phyloP scores from a whole-genome alignment of 176 grass and related monocot species.

The Thinopyrum elongatum region DNA sequence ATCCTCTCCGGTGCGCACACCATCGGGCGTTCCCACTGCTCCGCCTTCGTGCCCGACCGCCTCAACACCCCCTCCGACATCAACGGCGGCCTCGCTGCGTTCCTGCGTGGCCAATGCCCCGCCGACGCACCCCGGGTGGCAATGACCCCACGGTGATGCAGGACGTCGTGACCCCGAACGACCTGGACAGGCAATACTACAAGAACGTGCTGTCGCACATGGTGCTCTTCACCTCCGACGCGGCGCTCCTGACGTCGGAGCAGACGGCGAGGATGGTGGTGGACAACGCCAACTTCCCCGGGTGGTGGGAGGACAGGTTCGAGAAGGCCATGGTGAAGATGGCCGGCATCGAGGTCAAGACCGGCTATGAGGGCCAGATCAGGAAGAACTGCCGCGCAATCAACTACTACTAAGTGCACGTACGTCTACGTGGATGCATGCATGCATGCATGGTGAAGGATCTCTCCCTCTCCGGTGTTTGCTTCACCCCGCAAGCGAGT shows the following conservation, averaged over 20 bases:
- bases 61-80: not conserved
- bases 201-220: conserved; percentile 15
- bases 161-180: conserved; percentile 23
- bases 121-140: not conserved
- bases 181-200: conserved; percentile 16
- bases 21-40: conserved; percentile 45
- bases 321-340: conserved; percentile 30
- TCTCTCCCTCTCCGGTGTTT: too few relatives aligned
- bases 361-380: not conserved
- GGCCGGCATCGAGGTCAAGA: conserved; percentile 14
- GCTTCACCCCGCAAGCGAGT: too few relatives aligned
- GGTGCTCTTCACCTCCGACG: conserved; percentile 31
- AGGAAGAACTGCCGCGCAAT: conserved; percentile 6
- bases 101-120: not conserved
- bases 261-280: not conserved
- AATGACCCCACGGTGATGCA: conserved; percentile 23
- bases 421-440: too few relatives aligned
- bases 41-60: conserved; percentile 30
- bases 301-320: conserved; percentile 17
- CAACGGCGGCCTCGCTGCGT: not conserved
- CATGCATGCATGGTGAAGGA: too few relatives aligned
- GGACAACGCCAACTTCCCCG: not conserved
- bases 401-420: not conserved
- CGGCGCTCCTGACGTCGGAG: conserved; percentile 17
- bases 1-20: conserved; percentile 47